A percentile compares a stretch with the other conserved stretches of the same genome.
phyloP scores from a whole-genome alignment of 192 early-diverging fungal species.

The Coemansia asiatica region DNA sequence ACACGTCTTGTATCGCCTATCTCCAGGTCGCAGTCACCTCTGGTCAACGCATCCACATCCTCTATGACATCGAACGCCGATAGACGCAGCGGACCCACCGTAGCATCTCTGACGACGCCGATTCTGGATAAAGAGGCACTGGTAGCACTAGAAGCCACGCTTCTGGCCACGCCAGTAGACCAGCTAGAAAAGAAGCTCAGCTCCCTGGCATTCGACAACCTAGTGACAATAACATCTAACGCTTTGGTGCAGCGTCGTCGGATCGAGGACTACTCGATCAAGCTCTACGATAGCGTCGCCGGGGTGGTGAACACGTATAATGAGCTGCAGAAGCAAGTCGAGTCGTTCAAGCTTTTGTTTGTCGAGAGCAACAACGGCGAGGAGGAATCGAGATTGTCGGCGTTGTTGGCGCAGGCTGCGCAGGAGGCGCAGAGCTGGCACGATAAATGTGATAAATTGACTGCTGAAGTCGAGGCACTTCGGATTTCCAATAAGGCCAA shows the following conservation, averaged over 20 bases:
- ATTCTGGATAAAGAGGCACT: constrained; percentile 27
- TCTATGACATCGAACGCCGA: too few relatives aligned
- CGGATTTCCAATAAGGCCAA: background rate
- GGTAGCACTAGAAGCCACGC: constrained; percentile 12
- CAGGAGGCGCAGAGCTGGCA: constrained; percentile 37
- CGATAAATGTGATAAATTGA: constrained; percentile 20
- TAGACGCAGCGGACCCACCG: too few relatives aligned
- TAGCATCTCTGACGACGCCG: too few relatives aligned
- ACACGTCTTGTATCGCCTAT: constrained; percentile 25
- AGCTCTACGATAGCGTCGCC: constrained; percentile 22
- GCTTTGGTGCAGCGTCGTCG: constrained; percentile 24
- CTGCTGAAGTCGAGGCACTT: constrained; percentile 15
- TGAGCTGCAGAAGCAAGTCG: constrained; percentile 24
- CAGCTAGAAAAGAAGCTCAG: constrained; percentile 23
- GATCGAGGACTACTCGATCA: constrained; percentile 6
- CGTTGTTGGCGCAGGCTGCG: constrained; percentile 31
- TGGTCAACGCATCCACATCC: constrained; percentile 9
- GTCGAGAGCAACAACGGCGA: constrained; percentile 15
- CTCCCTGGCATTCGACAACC: constrained; percentile 20
- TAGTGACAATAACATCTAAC: constrained; percentile 19
- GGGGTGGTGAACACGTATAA: constrained; percentile 34
- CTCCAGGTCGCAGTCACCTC: constrained; percentile 35
- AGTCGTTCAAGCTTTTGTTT: constrained; percentile 24
- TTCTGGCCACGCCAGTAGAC: constrained; percentile 20
- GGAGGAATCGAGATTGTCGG: constrained; percentile 26